A percentile compares a stretch with the other conserved stretches of the same genome.
These are phyloP conservation scores for Apiospora rasikravindrae DNA, from an alignment of 2,329 filamentous ascomycete species.

Conservation along the genomic window DNA sequence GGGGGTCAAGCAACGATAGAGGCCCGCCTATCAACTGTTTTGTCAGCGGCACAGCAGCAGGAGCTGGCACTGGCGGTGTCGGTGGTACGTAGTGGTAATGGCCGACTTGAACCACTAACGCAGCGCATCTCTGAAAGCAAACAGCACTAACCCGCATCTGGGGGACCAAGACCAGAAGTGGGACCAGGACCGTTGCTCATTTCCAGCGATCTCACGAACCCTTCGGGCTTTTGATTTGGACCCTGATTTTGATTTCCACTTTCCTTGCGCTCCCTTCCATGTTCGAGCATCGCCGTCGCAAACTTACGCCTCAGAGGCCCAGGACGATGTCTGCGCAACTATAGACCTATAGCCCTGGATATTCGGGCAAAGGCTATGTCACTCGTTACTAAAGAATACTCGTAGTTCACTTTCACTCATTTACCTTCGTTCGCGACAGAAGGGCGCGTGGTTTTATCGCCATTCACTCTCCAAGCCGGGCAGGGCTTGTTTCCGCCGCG, in stretches of 20 bases:
- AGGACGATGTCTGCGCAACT: background rate
- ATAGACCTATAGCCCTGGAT: background rate
- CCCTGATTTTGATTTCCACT: constrained; percentile 3
- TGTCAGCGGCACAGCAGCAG: constrained; percentile 5
- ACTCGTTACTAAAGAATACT: background rate
- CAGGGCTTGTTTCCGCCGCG: background rate
- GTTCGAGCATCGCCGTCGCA: background rate
- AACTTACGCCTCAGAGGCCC: background rate
- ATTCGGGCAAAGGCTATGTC: background rate
- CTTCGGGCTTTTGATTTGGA: background rate
- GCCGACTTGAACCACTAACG: background rate
- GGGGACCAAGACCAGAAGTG: background rate
- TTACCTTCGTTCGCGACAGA: background rate
- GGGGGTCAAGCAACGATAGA: background rate
- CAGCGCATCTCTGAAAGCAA: background rate
- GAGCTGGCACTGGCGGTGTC: background rate
- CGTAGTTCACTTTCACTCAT: background rate
- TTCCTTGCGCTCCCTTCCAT: background rate
- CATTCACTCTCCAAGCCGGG: background rate
- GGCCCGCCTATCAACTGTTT: background rate
- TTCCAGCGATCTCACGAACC: constrained; percentile 13
- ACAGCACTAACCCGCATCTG: constrained; percentile 11
- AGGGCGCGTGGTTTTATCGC: background rate
- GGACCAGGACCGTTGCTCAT: constrained; percentile 9
- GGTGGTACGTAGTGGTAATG: background rate